A percentile compares a stretch with the other conserved stretches of the same genome.
These are phyloP conservation scores for Yamadazyma paraphyllophila DNA, from an alignment of 805 yeast species.

Conservation along the genomic window DNA sequence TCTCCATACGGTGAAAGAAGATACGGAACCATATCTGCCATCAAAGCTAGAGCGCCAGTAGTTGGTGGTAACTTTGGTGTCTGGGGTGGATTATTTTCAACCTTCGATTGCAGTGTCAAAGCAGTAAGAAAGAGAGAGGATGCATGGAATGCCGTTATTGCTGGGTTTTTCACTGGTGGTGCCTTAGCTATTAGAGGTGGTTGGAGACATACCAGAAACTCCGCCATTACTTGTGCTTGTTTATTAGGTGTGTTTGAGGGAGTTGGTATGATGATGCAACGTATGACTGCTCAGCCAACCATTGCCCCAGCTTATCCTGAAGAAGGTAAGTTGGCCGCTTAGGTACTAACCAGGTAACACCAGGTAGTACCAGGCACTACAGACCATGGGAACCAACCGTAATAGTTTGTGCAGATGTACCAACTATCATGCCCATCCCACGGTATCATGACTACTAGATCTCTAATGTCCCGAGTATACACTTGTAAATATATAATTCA, in stretches of 20 bases:
- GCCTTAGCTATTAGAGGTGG: constrained; percentile 98
- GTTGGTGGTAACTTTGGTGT: constrained; percentile 99
- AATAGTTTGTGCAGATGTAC: too few species aligned
- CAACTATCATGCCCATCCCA: too few species aligned
- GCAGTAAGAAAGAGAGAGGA: constrained; percentile 97
- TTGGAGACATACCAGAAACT: constrained; percentile 92
- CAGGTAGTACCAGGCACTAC: too few species aligned
- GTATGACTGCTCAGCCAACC: constrained; percentile 77
- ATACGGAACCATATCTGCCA: constrained; percentile 82
- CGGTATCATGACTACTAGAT: background rate
- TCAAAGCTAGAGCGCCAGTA: constrained; percentile 95
- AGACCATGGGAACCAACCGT: too few species aligned
- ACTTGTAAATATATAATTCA: constrained; percentile 3
- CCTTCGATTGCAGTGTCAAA: constrained; percentile 93
- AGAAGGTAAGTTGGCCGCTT: constrained; percentile 39
- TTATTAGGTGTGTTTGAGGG: constrained; percentile 96
- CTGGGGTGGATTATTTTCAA: constrained; percentile 98
- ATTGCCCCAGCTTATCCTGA: constrained; percentile 47
- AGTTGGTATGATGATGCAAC: constrained; percentile 93
- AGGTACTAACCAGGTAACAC: constrained; percentile 3
- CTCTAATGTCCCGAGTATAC: background rate
- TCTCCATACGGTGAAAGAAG: constrained; percentile 97
- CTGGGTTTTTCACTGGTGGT: constrained; percentile 98
- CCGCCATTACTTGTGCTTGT: constrained; percentile 97
- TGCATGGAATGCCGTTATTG: constrained; percentile 96